Evolutionary conservation across 371 early-diverging fungal species (phyloP).

Genomic region (Dichotomocladium elegans): DNA sequence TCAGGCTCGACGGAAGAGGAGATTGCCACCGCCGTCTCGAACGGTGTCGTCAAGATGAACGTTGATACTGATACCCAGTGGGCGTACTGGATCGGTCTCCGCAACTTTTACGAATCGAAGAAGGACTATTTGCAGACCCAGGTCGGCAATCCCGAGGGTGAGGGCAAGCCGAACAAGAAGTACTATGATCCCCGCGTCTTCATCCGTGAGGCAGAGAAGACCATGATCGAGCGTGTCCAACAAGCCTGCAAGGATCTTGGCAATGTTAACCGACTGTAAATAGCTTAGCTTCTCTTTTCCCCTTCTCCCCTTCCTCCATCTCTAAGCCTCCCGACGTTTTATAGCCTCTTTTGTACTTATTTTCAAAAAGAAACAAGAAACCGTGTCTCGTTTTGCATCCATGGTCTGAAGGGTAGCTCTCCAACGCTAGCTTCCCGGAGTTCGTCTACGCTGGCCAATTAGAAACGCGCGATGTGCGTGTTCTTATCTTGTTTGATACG

Average conservation of each 20-base stretch:
- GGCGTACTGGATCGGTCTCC: constrained; percentile 77
- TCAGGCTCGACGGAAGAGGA: constrained; percentile 85
- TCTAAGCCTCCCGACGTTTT: too few species aligned
- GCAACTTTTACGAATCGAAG: constrained; percentile 66
- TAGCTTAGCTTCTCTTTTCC: not conserved
- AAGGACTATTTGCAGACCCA: constrained; percentile 82
- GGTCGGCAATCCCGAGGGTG: constrained; percentile 92
- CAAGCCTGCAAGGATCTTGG: constrained; percentile 78
- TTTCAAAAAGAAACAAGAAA: too few species aligned
- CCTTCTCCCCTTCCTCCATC: not conserved
- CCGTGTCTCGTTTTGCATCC: too few species aligned
- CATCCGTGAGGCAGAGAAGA: constrained; percentile 84
- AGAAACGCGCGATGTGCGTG: too few species aligned
- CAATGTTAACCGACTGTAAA: constrained; percentile 70
- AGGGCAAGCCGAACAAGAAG: constrained; percentile 93
- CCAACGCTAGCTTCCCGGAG: too few species aligned
- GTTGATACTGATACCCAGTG: constrained; percentile 82
- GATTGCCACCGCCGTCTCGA: constrained; percentile 75
- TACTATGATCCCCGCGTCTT: constrained; percentile 87
- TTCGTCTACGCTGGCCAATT: too few species aligned
- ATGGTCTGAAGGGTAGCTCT: too few species aligned
- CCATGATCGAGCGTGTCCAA: constrained; percentile 77
- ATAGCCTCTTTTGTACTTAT: too few species aligned
- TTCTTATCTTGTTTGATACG: too few species aligned
- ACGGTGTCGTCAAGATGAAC: constrained; percentile 95